Percentiles rank a stretch among this genome's conserved stretches.
phyloP scores from a whole-genome alignment of 1,284 basidiomycete genomes.

The Rhodotorula glutinis region DNA sequence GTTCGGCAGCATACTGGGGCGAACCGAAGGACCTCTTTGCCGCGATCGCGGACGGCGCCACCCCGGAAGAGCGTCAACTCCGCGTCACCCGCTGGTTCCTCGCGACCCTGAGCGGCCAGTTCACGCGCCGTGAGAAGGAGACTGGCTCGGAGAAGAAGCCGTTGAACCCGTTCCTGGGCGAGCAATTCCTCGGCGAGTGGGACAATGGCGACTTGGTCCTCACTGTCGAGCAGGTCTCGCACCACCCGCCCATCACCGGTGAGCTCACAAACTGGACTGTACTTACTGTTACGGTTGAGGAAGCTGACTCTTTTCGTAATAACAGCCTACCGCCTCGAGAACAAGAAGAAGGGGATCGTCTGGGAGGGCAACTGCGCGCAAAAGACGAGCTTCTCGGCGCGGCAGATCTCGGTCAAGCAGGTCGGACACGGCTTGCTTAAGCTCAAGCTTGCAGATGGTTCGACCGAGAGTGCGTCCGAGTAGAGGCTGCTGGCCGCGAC shows the following conservation, averaged over 20 bases:
- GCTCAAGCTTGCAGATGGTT: constrained; percentile 60
- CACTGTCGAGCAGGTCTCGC: constrained; percentile 94
- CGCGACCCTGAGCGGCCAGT: constrained; percentile 50
- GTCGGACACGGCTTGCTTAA: constrained; percentile 88
- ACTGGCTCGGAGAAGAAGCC: constrained; percentile 89
- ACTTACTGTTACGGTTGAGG: no score
- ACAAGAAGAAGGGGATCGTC: constrained; percentile 71
- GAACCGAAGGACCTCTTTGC: constrained; percentile 48
- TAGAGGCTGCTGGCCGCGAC: not conserved
- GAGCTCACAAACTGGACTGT: not conserved
- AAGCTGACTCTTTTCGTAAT: not conserved
- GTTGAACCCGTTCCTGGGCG: constrained; percentile 42
- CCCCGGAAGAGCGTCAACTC: constrained; percentile 67
- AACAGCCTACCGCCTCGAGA: constrained; percentile 65
- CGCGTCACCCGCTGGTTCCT: constrained; percentile 88
- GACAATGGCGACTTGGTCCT: constrained; percentile 80
- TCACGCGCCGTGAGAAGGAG: constrained; percentile 43
- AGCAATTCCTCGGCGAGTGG: constrained; percentile 88
- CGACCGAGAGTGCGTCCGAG: constrained; percentile 53
- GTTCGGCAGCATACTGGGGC: constrained; percentile 27
- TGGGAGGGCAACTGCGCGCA: constrained; percentile 91
- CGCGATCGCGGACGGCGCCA: constrained; percentile 70
- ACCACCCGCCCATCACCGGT: constrained; percentile 62
- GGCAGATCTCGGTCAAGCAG: constrained; percentile 85
- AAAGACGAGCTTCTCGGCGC: constrained; percentile 71